Conservation (phyloP, 805 yeast species). For the Deakozyma indianensis region DNA sequence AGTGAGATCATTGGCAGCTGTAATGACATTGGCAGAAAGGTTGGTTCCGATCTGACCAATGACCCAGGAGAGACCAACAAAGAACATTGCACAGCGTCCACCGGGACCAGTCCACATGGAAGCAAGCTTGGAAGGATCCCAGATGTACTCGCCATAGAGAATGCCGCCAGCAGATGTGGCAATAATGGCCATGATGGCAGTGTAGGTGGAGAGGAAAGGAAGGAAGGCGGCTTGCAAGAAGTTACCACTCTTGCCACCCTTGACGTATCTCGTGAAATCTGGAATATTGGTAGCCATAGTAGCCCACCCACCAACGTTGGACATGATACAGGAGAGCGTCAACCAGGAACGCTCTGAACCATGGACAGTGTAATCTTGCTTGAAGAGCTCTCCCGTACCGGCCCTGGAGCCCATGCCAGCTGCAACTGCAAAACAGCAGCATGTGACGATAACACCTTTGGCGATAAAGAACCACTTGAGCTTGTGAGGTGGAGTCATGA, state of each 20-base stretch:
- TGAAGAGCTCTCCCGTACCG: constrained; percentile 7
- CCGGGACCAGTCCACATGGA: constrained; percentile 50
- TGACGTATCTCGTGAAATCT: constrained; percentile 71
- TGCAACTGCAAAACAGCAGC: constrained; percentile 9
- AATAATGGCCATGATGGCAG: constrained; percentile 68
- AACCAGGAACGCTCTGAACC: constrained; percentile 13
- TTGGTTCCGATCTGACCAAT: constrained; percentile 27
- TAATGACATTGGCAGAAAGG: constrained; percentile 27
- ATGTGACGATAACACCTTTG: constrained; percentile 9
- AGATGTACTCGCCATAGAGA: constrained; percentile 51
- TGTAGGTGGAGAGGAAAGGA: constrained; percentile 60
- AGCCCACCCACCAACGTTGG: constrained; percentile 17
- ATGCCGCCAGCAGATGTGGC: constrained; percentile 62
- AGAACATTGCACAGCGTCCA: constrained; percentile 57
- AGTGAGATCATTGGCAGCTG: constrained; percentile 38
- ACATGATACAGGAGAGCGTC: constrained; percentile 12
- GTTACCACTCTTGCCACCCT: constrained; percentile 34
- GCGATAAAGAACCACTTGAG: constrained; percentile 9
- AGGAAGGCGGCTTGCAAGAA: constrained; percentile 44
- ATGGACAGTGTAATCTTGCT: constrained; percentile 8
- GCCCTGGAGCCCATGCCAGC: constrained; percentile 10
- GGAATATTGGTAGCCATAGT: constrained; percentile 45
- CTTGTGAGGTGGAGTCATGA: constrained; percentile 11
- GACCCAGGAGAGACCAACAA: constrained; percentile 53
- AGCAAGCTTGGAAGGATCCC: constrained; percentile 67